Evolutionary conservation across 2,329 filamentous ascomycete species (phyloP).

Genomic region (Calycina herbarum): DNA sequence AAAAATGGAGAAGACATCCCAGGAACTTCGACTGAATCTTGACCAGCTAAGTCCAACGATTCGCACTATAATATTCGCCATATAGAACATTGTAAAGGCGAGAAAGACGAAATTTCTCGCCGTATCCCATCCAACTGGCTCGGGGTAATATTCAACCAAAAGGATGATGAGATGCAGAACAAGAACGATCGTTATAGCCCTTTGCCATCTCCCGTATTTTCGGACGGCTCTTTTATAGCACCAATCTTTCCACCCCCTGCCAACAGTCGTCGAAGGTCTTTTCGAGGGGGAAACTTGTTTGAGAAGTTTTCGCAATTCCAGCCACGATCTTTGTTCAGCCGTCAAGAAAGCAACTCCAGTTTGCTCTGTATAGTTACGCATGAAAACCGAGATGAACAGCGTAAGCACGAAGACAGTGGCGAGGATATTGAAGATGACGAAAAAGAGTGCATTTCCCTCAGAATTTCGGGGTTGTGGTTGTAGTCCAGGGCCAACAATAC

Average conservation of each 20-base stretch:
- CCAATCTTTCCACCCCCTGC: slow-evolving; percentile 82
- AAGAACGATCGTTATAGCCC: slow-evolving; percentile 74
- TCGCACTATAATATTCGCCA: slow-evolving; percentile 78
- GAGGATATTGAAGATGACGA: slow-evolving; percentile 93
- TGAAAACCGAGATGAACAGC: slow-evolving; percentile 97
- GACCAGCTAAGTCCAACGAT: slow-evolving; percentile 89
- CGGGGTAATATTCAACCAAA: slow-evolving; percentile 80
- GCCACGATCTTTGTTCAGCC: slow-evolving; percentile 93
- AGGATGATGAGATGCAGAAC: slow-evolving; percentile 81
- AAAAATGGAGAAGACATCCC: slow-evolving; percentile 88
- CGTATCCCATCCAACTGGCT: slow-evolving; percentile 68
- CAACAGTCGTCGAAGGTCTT: slow-evolving; percentile 76
- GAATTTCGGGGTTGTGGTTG: slow-evolving; percentile 71
- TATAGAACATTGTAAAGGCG: slow-evolving; percentile 76
- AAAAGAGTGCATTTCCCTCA: slow-evolving; percentile 89
- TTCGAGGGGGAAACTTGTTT: slow-evolving; percentile 94
- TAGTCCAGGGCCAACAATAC: slow-evolving; percentile 72
- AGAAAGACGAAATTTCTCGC: slow-evolving; percentile 78
- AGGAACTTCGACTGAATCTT: slow-evolving; percentile 87
- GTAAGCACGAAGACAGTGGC: slow-evolving; percentile 96
- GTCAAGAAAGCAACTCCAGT: slow-evolving; percentile 96
- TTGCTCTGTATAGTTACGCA: slow-evolving; percentile 99
- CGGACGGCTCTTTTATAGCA: slow-evolving; percentile 93
- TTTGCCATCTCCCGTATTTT: slow-evolving; percentile 91
- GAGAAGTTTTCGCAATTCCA: slow-evolving; percentile 88